Conservation (phyloP, 805 yeast genomes). For the Cyberlindnera xishuangbannaensis region DNA sequence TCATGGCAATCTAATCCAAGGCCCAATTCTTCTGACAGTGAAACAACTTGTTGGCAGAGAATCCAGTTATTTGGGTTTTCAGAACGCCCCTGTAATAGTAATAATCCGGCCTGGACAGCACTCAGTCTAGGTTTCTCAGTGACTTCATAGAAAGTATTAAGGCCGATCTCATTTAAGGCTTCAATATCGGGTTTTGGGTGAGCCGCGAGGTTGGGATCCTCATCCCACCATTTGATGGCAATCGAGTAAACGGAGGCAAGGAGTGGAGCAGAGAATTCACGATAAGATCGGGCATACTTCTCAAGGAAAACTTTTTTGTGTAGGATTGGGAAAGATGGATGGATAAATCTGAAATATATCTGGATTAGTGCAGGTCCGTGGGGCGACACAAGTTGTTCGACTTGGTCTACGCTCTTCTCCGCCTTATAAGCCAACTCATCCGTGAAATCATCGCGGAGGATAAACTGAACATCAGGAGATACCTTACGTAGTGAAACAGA, state of each 20-base stretch:
- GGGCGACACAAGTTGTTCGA: constrained; percentile 85
- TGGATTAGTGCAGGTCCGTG: constrained; percentile 80
- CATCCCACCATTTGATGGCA: constrained; percentile 93
- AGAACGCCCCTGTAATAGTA: constrained; percentile 56
- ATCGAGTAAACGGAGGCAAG: constrained; percentile 85
- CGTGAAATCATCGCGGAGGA: constrained; percentile 74
- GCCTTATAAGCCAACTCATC: constrained; percentile 62
- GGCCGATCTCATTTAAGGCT: constrained; percentile 62
- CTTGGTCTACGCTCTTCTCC: constrained; percentile 73
- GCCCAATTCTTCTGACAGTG: constrained; percentile 86
- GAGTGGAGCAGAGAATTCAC: constrained; percentile 87
- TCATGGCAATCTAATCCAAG: constrained; percentile 83
- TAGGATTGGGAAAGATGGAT: constrained; percentile 86
- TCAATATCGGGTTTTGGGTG: constrained; percentile 75
- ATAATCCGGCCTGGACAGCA: constrained; percentile 84
- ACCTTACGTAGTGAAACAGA: constrained; percentile 72
- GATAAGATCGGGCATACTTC: constrained; percentile 82
- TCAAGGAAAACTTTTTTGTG: constrained; percentile 90
- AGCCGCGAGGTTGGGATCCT: constrained; percentile 59
- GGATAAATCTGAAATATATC: constrained; percentile 77
- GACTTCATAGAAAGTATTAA: constrained; percentile 60
- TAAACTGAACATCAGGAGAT: constrained; percentile 67
- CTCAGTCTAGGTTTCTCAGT: constrained; percentile 84
- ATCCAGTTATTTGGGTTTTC: constrained; percentile 76
- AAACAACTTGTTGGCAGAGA: constrained; percentile 78